These are phyloP conservation scores for Ophiostoma triangulosporum DNA, from an alignment of 2,329 filamentous ascomycete species.

Conservation along the genomic window DNA sequence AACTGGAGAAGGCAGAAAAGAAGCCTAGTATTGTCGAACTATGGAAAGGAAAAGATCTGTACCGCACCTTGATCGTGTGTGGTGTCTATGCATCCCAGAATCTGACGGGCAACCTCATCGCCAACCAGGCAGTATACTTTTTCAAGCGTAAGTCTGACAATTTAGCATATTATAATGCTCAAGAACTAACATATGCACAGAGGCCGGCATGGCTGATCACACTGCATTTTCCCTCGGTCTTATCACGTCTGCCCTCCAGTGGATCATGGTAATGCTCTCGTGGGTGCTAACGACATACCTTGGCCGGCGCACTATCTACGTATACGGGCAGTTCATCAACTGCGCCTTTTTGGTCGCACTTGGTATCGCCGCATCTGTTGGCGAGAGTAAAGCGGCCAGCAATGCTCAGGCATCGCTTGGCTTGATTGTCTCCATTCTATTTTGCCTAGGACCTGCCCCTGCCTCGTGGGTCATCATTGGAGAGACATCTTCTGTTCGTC, in stretches of 20 bases:
- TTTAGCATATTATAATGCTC: background rate
- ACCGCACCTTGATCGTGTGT: slow-evolving; percentile 26
- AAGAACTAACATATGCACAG: slow-evolving; percentile 13
- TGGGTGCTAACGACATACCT: slow-evolving; percentile 45
- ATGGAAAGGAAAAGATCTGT: slow-evolving; percentile 28
- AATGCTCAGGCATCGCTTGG: slow-evolving; percentile 17
- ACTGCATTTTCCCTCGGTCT: slow-evolving; percentile 48
- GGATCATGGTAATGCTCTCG: slow-evolving; percentile 46
- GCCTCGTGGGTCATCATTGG: slow-evolving; percentile 28
- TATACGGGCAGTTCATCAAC: slow-evolving; percentile 12
- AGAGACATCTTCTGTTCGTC: slow-evolving; percentile 24
- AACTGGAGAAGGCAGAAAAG: slow-evolving; percentile 23
- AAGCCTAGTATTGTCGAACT: slow-evolving; percentile 34
- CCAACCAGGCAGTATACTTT: slow-evolving; percentile 49
- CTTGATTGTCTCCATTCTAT: slow-evolving; percentile 32
- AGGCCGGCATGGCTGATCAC: slow-evolving; percentile 43
- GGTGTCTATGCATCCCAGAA: slow-evolving; percentile 46
- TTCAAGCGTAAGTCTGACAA: slow-evolving; percentile 26
- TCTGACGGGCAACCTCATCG: slow-evolving; percentile 48
- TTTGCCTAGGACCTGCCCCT: slow-evolving; percentile 39
- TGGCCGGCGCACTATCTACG: slow-evolving; percentile 11
- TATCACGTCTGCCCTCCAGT: slow-evolving; percentile 50
- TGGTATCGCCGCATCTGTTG: slow-evolving; percentile 29
- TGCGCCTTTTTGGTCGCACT: slow-evolving; percentile 12
- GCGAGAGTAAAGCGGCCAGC: background rate